Evolutionary conservation across 371 early-diverging fungal species (phyloP).

Genomic region (Mucor sp.): DNA sequence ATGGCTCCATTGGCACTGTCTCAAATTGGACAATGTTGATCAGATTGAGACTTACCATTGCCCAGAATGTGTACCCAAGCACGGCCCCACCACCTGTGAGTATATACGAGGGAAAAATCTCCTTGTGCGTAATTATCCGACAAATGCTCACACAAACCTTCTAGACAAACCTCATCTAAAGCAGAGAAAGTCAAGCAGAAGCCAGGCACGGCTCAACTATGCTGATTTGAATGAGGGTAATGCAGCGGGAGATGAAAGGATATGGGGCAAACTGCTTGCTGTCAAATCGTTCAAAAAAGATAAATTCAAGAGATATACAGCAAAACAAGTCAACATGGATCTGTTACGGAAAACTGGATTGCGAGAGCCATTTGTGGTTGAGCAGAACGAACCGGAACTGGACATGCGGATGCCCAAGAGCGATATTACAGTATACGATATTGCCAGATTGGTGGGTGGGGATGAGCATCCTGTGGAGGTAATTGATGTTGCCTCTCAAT

Average conservation of each 20-base stretch:
- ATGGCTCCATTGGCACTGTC: constrained; percentile 71
- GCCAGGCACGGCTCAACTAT: constrained; percentile 64
- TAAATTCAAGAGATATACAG: constrained; percentile 58
- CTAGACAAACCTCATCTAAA: constrained; percentile 11
- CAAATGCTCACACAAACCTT: not conserved
- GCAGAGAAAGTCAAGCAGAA: constrained; percentile 62
- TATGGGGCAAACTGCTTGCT: constrained; percentile 63
- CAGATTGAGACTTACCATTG: constrained; percentile 70
- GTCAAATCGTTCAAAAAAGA: constrained; percentile 59
- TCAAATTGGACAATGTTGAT: constrained; percentile 50
- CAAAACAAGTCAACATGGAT: constrained; percentile 56
- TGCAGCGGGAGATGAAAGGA: constrained; percentile 61
- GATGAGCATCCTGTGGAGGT: constrained; percentile 67
- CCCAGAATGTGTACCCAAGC: constrained; percentile 48
- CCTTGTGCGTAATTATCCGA: not conserved
- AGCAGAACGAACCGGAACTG: constrained; percentile 57
- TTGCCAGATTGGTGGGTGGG: constrained; percentile 70
- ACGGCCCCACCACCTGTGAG: constrained; percentile 69
- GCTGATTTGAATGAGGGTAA: constrained; percentile 72
- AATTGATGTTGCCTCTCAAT: constrained; percentile 83
- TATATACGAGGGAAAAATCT: constrained; percentile 22
- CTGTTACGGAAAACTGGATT: constrained; percentile 60
- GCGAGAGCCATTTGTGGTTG: constrained; percentile 65
- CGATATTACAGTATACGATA: constrained; percentile 63
- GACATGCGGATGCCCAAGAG: constrained; percentile 82